Percentiles rank a stretch among this genome's conserved stretches.
These are phyloP conservation scores for Hypoxylon sp. DNA, from an alignment of 2,329 filamentous ascomycete species.

Conservation along the genomic window DNA sequence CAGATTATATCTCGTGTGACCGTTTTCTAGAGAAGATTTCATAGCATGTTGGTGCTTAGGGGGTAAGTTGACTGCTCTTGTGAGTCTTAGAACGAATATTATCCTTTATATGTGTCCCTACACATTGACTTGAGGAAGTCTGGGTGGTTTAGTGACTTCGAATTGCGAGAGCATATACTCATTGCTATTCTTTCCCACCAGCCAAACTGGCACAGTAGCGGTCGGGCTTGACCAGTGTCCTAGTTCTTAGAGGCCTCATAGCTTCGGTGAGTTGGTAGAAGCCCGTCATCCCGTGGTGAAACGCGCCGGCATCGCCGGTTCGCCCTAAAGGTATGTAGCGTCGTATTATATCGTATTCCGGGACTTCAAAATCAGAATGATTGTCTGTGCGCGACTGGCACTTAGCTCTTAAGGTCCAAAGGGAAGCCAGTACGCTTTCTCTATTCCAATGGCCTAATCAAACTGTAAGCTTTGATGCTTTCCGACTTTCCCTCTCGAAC, in stretches of 20 bases:
- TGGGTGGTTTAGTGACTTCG: background rate
- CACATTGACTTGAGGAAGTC: background rate
- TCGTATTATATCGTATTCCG: slow-evolving; percentile 5
- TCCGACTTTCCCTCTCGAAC: background rate
- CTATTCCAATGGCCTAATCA: background rate
- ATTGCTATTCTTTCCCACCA: background rate
- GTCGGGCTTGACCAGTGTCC: background rate
- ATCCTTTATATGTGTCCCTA: background rate
- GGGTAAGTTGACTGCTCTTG: background rate
- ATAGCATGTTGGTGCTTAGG: background rate
- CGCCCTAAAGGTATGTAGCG: background rate
- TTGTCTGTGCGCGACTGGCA: background rate
- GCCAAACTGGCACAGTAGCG: background rate
- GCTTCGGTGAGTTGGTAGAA: background rate
- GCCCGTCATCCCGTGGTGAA: background rate
- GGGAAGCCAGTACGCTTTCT: background rate
- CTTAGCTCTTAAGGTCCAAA: background rate
- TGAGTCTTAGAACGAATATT: background rate
- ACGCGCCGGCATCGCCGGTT: background rate
- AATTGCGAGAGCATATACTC: background rate
- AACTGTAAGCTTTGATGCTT: background rate
- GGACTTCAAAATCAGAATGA: background rate
- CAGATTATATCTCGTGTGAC: background rate
- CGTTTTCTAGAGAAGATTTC: background rate
- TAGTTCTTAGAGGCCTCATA: background rate